These are phyloP conservation scores for Corynespora cassiicola DNA, from an alignment of 2,329 filamentous ascomycete genomes.

Conservation along the genomic window DNA sequence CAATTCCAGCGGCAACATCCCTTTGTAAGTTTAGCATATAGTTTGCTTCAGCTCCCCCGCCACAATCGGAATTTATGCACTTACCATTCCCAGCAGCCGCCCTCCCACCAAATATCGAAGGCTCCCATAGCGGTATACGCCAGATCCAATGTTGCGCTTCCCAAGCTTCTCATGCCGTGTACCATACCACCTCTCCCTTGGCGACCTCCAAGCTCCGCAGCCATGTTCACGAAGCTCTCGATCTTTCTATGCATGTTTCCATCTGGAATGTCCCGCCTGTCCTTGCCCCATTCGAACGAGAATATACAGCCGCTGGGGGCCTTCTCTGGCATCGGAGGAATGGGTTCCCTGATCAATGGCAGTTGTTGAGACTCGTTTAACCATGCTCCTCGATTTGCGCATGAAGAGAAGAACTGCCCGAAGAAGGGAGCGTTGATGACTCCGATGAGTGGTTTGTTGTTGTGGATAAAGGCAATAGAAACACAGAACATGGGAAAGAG, in stretches of 20 bases:
- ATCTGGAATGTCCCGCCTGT: conserved; percentile 68
- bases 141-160: conserved; percentile 75
- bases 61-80: background rate
- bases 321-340: conserved; percentile 66
- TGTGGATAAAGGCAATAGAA: conserved; percentile 72
- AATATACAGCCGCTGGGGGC: conserved; percentile 76
- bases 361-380: conserved; percentile 69
- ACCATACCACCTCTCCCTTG: conserved; percentile 78
- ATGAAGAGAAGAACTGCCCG: conserved; percentile 72
- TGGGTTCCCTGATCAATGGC: conserved; percentile 68
- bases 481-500: conserved; percentile 84
- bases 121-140: conserved; percentile 78
- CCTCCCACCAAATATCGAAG: conserved; percentile 85
- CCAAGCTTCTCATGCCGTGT: conserved; percentile 75
- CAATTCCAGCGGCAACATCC: conserved; percentile 80
- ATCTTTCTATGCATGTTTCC: conserved; percentile 76
- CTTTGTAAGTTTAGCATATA: too few relatives aligned
- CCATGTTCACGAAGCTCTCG: conserved; percentile 78
- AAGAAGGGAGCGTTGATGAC: conserved; percentile 76
- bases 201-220: conserved; percentile 67
- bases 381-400: conserved; percentile 71
- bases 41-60: conserved; percentile 4
- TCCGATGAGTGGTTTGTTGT: conserved; percentile 68
- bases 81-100: conserved; percentile 80
- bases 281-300: conserved; percentile 81